Conservation (phyloP, 176 grass and related monocot species). For the Musa schizocarpa region DNA sequence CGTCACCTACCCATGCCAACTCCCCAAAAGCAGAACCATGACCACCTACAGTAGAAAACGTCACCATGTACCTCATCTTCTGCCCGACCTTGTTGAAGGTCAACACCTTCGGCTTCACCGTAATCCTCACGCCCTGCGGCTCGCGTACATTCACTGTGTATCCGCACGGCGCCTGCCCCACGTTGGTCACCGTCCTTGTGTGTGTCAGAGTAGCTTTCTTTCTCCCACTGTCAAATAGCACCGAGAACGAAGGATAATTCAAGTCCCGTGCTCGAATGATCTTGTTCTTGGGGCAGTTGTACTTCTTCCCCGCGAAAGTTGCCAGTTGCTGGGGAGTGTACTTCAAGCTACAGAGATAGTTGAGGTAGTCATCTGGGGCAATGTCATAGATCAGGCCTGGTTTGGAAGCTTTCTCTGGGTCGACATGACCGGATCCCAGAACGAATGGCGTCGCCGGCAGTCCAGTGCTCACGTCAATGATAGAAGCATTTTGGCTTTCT, state of each 20-base stretch:
- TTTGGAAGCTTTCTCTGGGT: slow-evolving; percentile 3
- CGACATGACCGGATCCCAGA: slow-evolving; percentile 9
- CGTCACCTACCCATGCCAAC: not conserved
- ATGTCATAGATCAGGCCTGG: slow-evolving; percentile 24
- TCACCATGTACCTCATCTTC: not conserved
- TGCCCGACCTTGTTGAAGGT: slow-evolving; percentile 29
- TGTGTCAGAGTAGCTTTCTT: not conserved
- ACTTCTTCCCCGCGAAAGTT: not conserved
- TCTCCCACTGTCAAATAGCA: not conserved
- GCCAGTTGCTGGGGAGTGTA: slow-evolving; percentile 5
- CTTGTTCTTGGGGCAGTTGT: not conserved
- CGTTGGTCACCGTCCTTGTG: slow-evolving; percentile 68
- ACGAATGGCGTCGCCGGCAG: not conserved
- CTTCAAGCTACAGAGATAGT: slow-evolving; percentile 10
- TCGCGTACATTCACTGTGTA: slow-evolving; percentile 51
- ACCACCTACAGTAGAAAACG: not conserved
- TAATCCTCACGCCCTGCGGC: slow-evolving; percentile 47
- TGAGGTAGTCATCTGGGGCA: not conserved
- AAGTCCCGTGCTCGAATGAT: not conserved
- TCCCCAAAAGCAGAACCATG: not conserved
- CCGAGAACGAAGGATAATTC: slow-evolving; percentile 12
- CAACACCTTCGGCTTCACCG: slow-evolving; percentile 51
- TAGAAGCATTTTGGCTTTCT: not conserved
- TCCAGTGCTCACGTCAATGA: slow-evolving; percentile 1
- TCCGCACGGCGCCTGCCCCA: slow-evolving; percentile 36